Evolutionary conservation across 768 basidiomycete species (phyloP).

Genomic region (Tylopilus cervinicoccineus): DNA sequence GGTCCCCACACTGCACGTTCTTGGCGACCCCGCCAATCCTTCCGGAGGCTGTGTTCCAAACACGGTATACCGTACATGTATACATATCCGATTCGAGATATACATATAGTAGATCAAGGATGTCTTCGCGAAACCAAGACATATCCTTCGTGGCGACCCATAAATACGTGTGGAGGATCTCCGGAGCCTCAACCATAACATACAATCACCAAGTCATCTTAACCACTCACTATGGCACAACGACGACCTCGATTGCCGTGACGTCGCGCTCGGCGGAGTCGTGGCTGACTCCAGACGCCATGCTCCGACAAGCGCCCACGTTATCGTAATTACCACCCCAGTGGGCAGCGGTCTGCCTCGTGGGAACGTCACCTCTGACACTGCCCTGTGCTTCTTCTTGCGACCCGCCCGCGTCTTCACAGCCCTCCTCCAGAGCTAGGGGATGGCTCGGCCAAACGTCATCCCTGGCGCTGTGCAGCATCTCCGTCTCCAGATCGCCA

Average conservation of each 20-base stretch:
- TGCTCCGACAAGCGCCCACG: background rate
- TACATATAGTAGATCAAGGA: background rate
- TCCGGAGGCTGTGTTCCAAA: background rate
- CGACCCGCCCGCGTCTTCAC: background rate
- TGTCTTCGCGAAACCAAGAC: background rate
- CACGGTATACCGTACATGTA: background rate
- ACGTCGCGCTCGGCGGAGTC: background rate
- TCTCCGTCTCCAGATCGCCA: slow-evolving; percentile 22
- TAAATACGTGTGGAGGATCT: background rate
- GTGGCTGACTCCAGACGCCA: background rate
- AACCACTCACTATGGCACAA: too few relatives aligned
- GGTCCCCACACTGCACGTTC: background rate
- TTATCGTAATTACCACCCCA: slow-evolving; percentile 14
- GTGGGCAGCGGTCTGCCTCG: background rate
- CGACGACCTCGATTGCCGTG: background rate
- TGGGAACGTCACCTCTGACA: slow-evolving; percentile 3
- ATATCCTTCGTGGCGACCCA: background rate
- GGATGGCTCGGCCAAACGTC: slow-evolving; percentile 14
- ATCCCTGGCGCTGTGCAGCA: slow-evolving; percentile 22
- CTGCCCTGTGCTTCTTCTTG: slow-evolving; percentile 10
- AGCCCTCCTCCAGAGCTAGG: slow-evolving; percentile 11
- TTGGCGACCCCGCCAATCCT: background rate
- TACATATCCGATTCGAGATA: too few relatives aligned
- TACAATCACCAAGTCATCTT: too few relatives aligned
- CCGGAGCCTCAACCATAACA: background rate